phyloP scores from a whole-genome alignment of 208 protist genomes.

The Lotmaria passim region DNA sequence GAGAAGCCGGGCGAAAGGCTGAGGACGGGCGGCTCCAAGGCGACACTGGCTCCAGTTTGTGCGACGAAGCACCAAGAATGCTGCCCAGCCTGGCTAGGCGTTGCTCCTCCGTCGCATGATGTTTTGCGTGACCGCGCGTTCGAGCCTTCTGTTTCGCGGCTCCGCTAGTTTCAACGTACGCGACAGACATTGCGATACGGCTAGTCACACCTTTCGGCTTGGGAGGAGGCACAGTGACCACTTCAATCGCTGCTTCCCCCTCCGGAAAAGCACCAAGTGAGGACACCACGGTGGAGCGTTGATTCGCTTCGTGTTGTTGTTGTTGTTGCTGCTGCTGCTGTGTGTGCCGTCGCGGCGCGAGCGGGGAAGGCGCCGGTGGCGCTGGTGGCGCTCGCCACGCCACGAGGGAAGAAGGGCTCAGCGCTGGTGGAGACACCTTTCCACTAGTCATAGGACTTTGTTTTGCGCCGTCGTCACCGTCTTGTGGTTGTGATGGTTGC shows the following conservation, averaged over 20 bases:
- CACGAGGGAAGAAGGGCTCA: background rate
- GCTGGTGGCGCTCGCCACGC: slow-evolving; percentile 9
- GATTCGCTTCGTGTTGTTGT: background rate
- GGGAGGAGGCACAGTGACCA: background rate
- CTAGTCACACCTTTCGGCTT: background rate
- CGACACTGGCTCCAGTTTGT: too few relatives aligned
- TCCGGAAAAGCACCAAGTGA: background rate
- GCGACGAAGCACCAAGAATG: background rate
- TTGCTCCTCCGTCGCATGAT: background rate
- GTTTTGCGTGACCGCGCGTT: background rate
- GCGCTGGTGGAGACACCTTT: background rate
- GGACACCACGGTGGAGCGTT: background rate
- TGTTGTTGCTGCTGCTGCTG: background rate
- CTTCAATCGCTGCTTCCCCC: background rate
- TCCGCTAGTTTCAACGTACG: too few relatives aligned
- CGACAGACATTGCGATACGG: background rate
- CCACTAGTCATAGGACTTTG: background rate
- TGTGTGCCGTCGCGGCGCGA: background rate
- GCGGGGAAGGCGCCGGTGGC: background rate
- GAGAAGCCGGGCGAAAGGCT: too few relatives aligned
- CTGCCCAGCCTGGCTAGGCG: background rate
- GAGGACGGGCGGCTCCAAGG: too few relatives aligned
- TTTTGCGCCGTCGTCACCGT: background rate
- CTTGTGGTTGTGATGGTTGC: background rate
- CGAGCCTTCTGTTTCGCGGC: background rate